These are phyloP conservation scores for Vitellaria paradoxa DNA, from an alignment of 179 eudicot species.

Conservation along the genomic window DNA sequence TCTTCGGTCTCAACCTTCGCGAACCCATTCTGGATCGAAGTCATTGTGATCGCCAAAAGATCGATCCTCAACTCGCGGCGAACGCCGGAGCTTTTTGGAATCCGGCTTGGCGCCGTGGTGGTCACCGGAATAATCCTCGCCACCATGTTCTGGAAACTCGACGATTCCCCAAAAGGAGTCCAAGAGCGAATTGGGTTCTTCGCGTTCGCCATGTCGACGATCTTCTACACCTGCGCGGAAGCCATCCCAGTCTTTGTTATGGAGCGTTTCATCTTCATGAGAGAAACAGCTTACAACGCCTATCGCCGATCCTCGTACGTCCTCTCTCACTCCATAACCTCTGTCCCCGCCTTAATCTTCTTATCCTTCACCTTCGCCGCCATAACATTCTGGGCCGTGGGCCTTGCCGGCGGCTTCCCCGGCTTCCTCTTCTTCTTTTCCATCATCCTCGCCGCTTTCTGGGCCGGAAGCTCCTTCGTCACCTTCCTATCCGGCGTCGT, in stretches of 20 bases:
- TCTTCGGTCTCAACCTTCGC: constrained; percentile 57
- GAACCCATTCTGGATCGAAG: constrained; percentile 72
- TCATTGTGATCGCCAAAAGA: constrained; percentile 60
- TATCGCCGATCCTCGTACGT: constrained; percentile 74
- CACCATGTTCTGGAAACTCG: constrained; percentile 63
- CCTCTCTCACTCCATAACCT: constrained; percentile 53
- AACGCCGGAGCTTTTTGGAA: constrained; percentile 61
- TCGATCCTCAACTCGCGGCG: constrained; percentile 59
- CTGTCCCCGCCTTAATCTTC: constrained; percentile 55
- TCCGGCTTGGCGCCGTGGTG: constrained; percentile 59
- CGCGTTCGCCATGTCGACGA: constrained; percentile 84
- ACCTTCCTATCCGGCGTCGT: constrained; percentile 79
- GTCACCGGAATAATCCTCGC: constrained; percentile 70
- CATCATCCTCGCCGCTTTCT: constrained; percentile 62
- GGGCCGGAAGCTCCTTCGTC: constrained; percentile 88
- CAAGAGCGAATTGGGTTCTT: constrained; percentile 69
- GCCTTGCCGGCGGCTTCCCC: constrained; percentile 56
- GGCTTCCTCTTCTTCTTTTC: constrained; percentile 63
- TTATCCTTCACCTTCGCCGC: constrained; percentile 59
- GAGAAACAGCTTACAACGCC: constrained; percentile 78
- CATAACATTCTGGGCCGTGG: constrained; percentile 68
- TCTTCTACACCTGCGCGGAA: constrained; percentile 81
- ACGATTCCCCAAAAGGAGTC: constrained; percentile 63
- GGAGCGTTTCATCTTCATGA: constrained; percentile 67
- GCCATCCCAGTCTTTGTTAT: constrained; percentile 73